Evolutionary conservation across 768 basidiomycete genomes (phyloP).

Genomic region (Calocybe indica): DNA sequence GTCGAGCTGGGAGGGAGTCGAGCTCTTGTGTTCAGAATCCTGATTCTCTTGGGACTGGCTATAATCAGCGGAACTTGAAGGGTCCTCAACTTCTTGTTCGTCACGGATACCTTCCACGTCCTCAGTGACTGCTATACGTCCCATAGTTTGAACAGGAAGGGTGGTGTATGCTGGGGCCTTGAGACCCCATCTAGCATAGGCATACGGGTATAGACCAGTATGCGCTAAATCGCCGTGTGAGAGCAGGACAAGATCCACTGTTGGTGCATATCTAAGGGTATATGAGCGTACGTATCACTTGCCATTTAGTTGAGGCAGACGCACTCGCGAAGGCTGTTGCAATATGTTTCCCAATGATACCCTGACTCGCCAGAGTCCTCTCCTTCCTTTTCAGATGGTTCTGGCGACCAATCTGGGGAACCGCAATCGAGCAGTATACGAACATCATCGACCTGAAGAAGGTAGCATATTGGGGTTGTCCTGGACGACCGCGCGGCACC

Average conservation of each 20-base stretch:
- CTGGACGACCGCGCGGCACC: slow-evolving; percentile 69
- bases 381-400: slow-evolving; percentile 32
- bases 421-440: slow-evolving; percentile 93
- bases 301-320: slow-evolving; percentile 15
- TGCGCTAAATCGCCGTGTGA: slow-evolving; percentile 92
- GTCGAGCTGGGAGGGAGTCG: slow-evolving; percentile 16
- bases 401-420: slow-evolving; percentile 80
- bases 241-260: slow-evolving; percentile 84
- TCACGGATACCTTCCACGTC: slow-evolving; percentile 79
- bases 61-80: slow-evolving; percentile 17
- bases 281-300: background rate
- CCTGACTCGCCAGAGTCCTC: slow-evolving; percentile 15
- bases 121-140: slow-evolving; percentile 83
- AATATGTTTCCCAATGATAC: slow-evolving; percentile 60
- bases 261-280: slow-evolving; percentile 58
- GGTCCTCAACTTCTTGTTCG: slow-evolving; percentile 63
- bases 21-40: slow-evolving; percentile 19
- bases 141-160: slow-evolving; percentile 94
- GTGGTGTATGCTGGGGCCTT: slow-evolving; percentile 92
- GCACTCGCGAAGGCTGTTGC: slow-evolving; percentile 60
- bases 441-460: slow-evolving; percentile 93
- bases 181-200: slow-evolving; percentile 81
- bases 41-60: slow-evolving; percentile 19
- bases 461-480: slow-evolving; percentile 68
- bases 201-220: slow-evolving; percentile 90